phyloP scores from a whole-genome alignment of 2,329 filamentous ascomycete species.

The Fusarium sp. region DNA sequence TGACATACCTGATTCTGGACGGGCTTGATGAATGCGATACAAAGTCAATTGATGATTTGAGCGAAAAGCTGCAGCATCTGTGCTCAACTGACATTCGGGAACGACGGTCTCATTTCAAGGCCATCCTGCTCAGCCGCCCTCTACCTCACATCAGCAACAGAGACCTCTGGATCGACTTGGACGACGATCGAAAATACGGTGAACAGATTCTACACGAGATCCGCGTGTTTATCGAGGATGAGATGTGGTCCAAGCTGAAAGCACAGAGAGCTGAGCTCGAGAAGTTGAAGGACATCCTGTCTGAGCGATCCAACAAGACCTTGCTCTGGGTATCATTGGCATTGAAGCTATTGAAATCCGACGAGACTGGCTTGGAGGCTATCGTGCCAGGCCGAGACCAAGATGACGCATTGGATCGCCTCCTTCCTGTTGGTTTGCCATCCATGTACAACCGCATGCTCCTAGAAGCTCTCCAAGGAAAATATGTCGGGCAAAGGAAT shows the following conservation, averaged over 20 bases:
- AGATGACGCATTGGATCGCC: not conserved
- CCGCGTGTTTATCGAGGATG: not conserved
- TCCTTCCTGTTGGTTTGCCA: not conserved
- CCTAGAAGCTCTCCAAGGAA: not conserved
- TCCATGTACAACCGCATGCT: not conserved
- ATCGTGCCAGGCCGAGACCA: not conserved
- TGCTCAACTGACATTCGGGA: no score
- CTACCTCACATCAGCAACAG: not conserved
- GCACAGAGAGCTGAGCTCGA: not conserved
- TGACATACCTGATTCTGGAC: not conserved
- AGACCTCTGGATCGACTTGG: not conserved
- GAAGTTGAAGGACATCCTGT: not conserved
- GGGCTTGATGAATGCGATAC: not conserved
- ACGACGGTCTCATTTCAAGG: not conserved
- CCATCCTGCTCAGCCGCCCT: not conserved
- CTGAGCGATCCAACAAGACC: not conserved
- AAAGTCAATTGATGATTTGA: not conserved
- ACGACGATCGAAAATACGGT: not conserved
- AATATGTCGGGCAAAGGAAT: accelerated
- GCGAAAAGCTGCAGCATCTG: not conserved
- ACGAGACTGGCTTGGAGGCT: accelerated
- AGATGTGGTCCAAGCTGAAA: not conserved
- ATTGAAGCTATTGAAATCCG: not conserved
- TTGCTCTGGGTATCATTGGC: not conserved
- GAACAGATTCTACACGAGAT: not conserved